Evolutionary conservation across 2,329 filamentous ascomycete species (phyloP), one percentile per base, ranked within the genome.

Genomic region (Arachnopeziza araneosa): DNA sequence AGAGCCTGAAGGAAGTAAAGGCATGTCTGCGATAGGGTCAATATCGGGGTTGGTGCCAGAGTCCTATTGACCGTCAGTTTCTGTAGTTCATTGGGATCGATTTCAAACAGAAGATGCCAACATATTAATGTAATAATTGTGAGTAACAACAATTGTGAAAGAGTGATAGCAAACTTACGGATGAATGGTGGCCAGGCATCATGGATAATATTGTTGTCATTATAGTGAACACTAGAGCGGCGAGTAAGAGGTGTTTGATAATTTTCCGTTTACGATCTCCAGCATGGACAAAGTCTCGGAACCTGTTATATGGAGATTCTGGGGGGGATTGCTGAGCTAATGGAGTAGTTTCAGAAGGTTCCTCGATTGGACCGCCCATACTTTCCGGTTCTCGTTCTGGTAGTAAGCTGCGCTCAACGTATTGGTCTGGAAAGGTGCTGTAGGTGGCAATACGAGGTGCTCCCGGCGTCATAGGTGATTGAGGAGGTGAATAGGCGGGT

Each of bases 401-500:
- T 56, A 62, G 50, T 14, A 58, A 55, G 8, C 62, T 65, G 55
- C 61, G 50, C 54, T 70, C 68, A 23, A 69, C 59, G 24, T 64
- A 64, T 54, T 68, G 50, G 24, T 67, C 63, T 50, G 63, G 51
- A 24, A 71, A 68, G 6, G 66, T 69, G 44, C 63, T 69, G 53
- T 71, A 71, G 9, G 56, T 60, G 24, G 24, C 19, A 30, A 30
- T 54, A 54, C 17, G 44, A 1, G 51, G 44, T 32, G 59, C 54
- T 44, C 50, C 44, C 52, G 55, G 59, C 32, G 51, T 53, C 22
- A 44, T 44, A 2, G 58, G 36, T 50, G 59, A 50, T 56, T 60
- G 44, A 57, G 65, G 63, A 24, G 62, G 60, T 6, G 64, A 61
- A 57, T 71, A 71, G 17, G 69, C 68, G 56, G 69, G 69, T 48